Percentiles rank a stretch among this genome's conserved stretches.
Evolutionary conservation across 371 early-diverging fungal genomes (phyloP).

Genomic region (Lichtheimia hyalospora): DNA sequence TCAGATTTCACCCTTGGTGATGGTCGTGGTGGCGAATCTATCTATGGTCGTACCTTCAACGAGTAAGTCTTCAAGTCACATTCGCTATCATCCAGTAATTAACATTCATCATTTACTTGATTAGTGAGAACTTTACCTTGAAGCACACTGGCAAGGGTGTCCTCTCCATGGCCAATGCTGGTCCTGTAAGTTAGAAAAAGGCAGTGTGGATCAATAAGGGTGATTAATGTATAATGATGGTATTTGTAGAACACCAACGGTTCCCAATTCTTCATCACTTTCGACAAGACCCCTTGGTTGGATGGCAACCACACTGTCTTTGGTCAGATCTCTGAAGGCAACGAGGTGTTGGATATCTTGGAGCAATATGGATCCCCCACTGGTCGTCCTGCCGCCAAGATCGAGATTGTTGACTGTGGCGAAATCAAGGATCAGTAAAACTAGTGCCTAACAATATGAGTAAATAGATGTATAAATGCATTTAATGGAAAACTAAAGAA

Average conservation of each 20-base stretch:
- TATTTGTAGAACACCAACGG: conserved; percentile 83
- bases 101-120: neutral
- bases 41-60: conserved; percentile 93
- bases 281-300: conserved; percentile 79
- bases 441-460: too few relatives aligned
- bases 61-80: conserved; percentile 60
- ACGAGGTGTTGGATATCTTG: conserved; percentile 79
- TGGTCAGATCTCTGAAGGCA: conserved; percentile 86
- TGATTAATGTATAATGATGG: neutral
- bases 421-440: conserved; percentile 57
- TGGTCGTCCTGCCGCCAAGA: conserved; percentile 65
- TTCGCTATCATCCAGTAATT: neutral
- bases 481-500: too few relatives aligned
- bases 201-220: neutral
- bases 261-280: conserved; percentile 96
- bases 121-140: conserved; percentile 92
- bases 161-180: conserved; percentile 98
- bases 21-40: conserved; percentile 95
- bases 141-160: conserved; percentile 84
- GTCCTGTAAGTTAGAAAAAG: conserved; percentile 52
- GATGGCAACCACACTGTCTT: conserved; percentile 88
- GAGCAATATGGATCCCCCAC: conserved; percentile 71
- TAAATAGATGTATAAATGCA: too few relatives aligned
- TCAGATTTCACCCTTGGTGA: conserved; percentile 87
- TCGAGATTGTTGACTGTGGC: conserved; percentile 82